Evolutionary conservation across 768 basidiomycete species (phyloP).

Genomic region (Rubroboletus satanas): DNA sequence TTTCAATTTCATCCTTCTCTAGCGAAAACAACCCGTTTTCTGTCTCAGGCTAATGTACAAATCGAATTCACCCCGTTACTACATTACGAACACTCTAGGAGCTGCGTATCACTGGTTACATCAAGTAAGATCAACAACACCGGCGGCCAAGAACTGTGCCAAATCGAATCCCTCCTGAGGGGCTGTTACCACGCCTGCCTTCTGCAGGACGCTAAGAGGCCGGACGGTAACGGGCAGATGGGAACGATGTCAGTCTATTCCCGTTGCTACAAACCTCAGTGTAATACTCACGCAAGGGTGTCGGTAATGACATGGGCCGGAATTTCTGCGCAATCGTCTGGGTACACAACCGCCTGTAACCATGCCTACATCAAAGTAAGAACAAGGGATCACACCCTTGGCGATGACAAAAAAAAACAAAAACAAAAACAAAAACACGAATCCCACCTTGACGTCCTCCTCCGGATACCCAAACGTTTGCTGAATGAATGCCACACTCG

Average conservation of each 20-base stretch:
- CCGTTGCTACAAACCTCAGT: neutral
- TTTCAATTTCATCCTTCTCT: conserved; percentile 3
- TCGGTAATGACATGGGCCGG: conserved; percentile 60
- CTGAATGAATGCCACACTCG: conserved; percentile 72
- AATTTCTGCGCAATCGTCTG: conserved; percentile 59
- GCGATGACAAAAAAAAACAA: neutral
- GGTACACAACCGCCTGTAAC: conserved; percentile 77
- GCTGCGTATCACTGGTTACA: neutral
- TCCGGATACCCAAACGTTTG: conserved; percentile 76
- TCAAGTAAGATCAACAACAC: conserved; percentile 51
- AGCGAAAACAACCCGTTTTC: neutral
- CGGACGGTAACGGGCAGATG: conserved; percentile 43
- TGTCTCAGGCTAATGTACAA: neutral
- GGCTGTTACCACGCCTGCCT: conserved; percentile 64
- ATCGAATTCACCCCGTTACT: neutral
- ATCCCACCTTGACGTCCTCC: conserved; percentile 68
- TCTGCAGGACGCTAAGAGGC: conserved; percentile 56
- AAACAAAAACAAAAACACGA: neutral
- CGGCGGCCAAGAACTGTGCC: conserved; percentile 52
- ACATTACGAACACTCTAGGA: neutral
- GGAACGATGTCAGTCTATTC: neutral
- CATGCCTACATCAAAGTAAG: conserved; percentile 51
- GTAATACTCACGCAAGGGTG: conserved; percentile 58
- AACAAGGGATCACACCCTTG: neutral
- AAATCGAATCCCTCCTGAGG: conserved; percentile 54